Evolutionary conservation across 192 early-diverging fungal species (phyloP), one percentile per base, ranked within the genome.

Genomic region (Coemansia sp.): DNA sequence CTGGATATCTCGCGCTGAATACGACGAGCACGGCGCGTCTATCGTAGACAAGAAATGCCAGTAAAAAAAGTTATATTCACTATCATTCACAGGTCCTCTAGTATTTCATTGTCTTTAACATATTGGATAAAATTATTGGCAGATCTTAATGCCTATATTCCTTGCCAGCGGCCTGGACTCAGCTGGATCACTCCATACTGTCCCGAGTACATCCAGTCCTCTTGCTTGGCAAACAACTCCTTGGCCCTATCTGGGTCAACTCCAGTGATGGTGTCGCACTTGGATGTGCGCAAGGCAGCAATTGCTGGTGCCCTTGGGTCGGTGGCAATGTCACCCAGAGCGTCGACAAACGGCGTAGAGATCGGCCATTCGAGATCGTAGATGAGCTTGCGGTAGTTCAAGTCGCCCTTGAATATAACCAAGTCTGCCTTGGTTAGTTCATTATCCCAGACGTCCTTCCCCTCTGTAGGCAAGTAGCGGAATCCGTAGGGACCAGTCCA

Each of bases 1-100:
- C 60, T 99, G 98, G 98, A 92, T 99, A 10, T 97, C 96, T 30
- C 92, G 91, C 68, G 86, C 93, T 23, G 96, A 99, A 79, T 99
- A 97, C 72, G 90, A 94, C 37, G 98, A 99, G 73, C 85, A 87
- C 39, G 94, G 94, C 50, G 86, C 91, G 33, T 82, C 84, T 13
- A 90, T 92, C 67, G 91, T 98, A 6, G 95, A 97, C 75, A 95
- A 93, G 67, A 94, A 92, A 61, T 92, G 91, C 69, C 85, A 90
- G 69, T 92, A 83, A 44, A 6, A n/a, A 35, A 35, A 35, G 35
- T 35, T 0, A 5, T 35, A 35, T 35, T 35, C 35, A 35, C 7
- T 35, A 35, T 35, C 35, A 35, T 35, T 35, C 35, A 35, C 35
- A 35, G 35, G 35, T 7, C 7, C 4, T 7, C 35, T 35, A 35